Evolutionary conservation across 345 rosid species (phyloP), one percentile per base, ranked within the genome.

Genomic region (Eucalyptus cloeziana): DNA sequence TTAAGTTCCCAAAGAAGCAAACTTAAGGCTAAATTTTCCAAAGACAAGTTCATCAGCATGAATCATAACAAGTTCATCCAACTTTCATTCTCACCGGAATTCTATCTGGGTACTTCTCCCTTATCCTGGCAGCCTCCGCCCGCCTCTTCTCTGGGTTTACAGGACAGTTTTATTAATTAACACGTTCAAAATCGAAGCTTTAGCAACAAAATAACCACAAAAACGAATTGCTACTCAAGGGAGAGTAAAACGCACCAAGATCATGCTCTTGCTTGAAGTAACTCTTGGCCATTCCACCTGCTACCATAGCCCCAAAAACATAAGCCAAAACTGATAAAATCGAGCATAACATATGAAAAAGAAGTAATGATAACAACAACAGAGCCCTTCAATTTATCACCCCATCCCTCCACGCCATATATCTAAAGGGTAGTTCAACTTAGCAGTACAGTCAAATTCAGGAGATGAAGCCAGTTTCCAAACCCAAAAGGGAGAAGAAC

Each of bases 211-310:
- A 40, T 37, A 87, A 21, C 69, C 8, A 51, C 16, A 80, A 4
- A 67, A 86, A n/a, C 52, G 16, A 67, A 43, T 62, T 33, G 31
- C 7, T 44, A 44, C 86, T 37, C 47, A 76, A 71, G 83, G 64
- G 79, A 40, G 64, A 86, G 51, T 7, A 37, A 13, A 1, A 25
- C 86, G 91, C 89, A 96, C 99, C 99, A 69, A 96, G 94, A 91
- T 94, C 99, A 91, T 96, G 98, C 94, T 97, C 99, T 92, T 96
- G 98, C 95, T 96, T 97, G 95, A 97, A 96, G 93, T 95, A 93
- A 90, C 97, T 94, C 93, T 93, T 96, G 40, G 97, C 94, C 99
- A 97, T 97, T 91, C 60, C 89, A 90, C 90, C 94, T 93, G 92
- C 85, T 37, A 50, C 45, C 83, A 81, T 80, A 88, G 86, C 47